phyloP scores from a whole-genome alignment of 2,329 filamentous ascomycete genomes.

The Westerdykella aurantiaca region DNA sequence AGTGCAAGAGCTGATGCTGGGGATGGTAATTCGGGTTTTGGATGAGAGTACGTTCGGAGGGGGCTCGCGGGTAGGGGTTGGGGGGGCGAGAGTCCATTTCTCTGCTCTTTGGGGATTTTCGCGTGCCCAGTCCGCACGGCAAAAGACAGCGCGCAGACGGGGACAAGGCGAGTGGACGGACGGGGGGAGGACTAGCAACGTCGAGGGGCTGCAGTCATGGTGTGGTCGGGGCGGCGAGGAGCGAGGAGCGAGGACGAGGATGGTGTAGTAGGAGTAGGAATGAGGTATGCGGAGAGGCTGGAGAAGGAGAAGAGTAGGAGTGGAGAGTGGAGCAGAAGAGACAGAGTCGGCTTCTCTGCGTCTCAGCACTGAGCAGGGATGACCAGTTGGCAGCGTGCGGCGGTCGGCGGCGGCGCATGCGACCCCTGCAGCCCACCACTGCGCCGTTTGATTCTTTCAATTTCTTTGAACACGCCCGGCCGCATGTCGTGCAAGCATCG shows the following conservation, averaged over 20 bases:
- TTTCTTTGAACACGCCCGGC: too few relatives aligned
- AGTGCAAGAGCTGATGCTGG: slow-evolving; percentile 25
- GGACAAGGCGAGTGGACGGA: not conserved
- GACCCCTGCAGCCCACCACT: too few relatives aligned
- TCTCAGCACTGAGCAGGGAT: too few relatives aligned
- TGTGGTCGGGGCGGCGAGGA: slow-evolving; percentile 6
- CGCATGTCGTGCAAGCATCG: too few relatives aligned
- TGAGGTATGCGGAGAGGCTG: too few relatives aligned
- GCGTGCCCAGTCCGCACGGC: not conserved
- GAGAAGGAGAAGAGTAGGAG: too few relatives aligned
- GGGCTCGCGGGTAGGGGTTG: slow-evolving; percentile 34
- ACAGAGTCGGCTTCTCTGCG: too few relatives aligned
- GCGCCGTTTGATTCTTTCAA: too few relatives aligned
- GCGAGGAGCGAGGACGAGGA: slow-evolving; percentile 9
- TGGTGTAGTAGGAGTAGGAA: not conserved
- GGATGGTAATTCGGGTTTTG: slow-evolving; percentile 56
- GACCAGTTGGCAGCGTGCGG: too few relatives aligned
- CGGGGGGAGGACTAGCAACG: slow-evolving; percentile 1
- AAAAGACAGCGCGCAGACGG: not conserved
- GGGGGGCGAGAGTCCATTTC: slow-evolving; percentile 35
- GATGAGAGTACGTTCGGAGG: slow-evolving; percentile 40
- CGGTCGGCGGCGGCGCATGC: too few relatives aligned
- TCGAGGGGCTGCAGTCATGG: slow-evolving; percentile 2
- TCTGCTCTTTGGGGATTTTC: slow-evolving; percentile 4
- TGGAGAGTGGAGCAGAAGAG: too few relatives aligned